A percentile compares a stretch with the other conserved stretches of the same genome.
phyloP scores from a whole-genome alignment of 768 basidiomycete genomes.

The Tricholoma bakamatsutake region DNA sequence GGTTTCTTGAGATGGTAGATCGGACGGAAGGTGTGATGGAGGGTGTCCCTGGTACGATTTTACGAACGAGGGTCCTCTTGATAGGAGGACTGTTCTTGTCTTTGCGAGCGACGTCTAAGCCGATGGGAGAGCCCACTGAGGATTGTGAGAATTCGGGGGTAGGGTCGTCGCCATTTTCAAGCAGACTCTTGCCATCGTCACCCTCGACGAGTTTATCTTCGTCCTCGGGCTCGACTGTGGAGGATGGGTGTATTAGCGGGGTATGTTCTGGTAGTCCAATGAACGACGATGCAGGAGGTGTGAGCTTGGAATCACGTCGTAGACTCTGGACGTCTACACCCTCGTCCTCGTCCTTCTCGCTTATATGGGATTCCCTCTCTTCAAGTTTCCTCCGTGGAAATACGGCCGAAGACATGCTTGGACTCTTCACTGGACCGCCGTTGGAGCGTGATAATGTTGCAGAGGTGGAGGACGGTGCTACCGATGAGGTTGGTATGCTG shows the following conservation, averaged over 20 bases:
- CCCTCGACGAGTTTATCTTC: constrained; percentile 5
- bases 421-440: constrained; percentile 18
- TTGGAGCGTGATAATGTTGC: constrained; percentile 36
- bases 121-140: neutral
- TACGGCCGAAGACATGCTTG: constrained; percentile 7
- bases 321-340: constrained; percentile 24
- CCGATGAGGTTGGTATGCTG: constrained; percentile 5
- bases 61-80: constrained; percentile 24
- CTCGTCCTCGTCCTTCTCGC: constrained; percentile 18
- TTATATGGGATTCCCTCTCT: neutral
- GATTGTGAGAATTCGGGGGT: constrained; percentile 3
- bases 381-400: neutral
- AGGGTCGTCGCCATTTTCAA: neutral
- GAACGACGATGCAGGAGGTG: constrained; percentile 42
- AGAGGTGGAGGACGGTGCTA: constrained; percentile 19
- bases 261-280: constrained; percentile 11
- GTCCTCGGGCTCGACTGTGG: constrained; percentile 20
- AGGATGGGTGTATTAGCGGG: constrained; percentile 10
- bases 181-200: constrained; percentile 3
- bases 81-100: constrained; percentile 4
- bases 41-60: constrained; percentile 1
- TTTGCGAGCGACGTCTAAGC: neutral
- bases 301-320: constrained; percentile 70
- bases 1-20: constrained; percentile 1
- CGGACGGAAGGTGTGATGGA: neutral